Base-by-base conservation (phyloP, 805 yeast species). In the Lipomyces orientalis region DNA sequence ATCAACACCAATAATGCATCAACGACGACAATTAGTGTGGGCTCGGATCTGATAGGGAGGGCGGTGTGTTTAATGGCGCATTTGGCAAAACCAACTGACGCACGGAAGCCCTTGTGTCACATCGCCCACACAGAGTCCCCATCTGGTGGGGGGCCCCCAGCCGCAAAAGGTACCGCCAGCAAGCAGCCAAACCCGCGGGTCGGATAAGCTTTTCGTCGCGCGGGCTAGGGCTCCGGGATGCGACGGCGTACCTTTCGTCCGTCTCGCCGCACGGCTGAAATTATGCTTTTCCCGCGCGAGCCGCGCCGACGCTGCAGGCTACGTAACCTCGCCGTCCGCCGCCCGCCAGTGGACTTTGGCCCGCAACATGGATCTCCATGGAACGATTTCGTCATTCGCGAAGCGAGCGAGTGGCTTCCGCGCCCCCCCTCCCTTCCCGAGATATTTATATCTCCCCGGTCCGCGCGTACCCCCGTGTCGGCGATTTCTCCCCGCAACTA, bases 221-320 rank as follows among this genome's bases (percentile, higher is more conserved):
- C 6, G 22, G 19, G 22, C 7, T 16, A 43, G 49, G 49, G 5
- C 3, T 16, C 25, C 22, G 49, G 3, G 16, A 16, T 43, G 4
- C 19, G 49, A 43, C 49, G 49, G 49, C 49, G 49, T 43, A 43
- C 49, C 49, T 43, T 43, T 43, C 49, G 49, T 43, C 49, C 49
- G 49, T 7, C n/a, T 43, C 49, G 49, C 49, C 49, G 49, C 49
- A 43, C 49, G 49, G 49, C 49, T 43, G 49, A 43, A n/a, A 43
- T 1, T 43, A 43, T 14, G 49, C 49, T 43, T 43, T 43, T 10
- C 5, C 19, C 16, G 14, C 7, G 49, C 49, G 7, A n/a, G 49
- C 16, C 14, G 22, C 49, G 25, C 49, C 49, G 49, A 43, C n/a
- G 49, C 49, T 43, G 49, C 49, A 43, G 22, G 19, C 49, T 43